Conservation (phyloP, 257 asterid species). For the Lithospermum erythrorhizon region DNA sequence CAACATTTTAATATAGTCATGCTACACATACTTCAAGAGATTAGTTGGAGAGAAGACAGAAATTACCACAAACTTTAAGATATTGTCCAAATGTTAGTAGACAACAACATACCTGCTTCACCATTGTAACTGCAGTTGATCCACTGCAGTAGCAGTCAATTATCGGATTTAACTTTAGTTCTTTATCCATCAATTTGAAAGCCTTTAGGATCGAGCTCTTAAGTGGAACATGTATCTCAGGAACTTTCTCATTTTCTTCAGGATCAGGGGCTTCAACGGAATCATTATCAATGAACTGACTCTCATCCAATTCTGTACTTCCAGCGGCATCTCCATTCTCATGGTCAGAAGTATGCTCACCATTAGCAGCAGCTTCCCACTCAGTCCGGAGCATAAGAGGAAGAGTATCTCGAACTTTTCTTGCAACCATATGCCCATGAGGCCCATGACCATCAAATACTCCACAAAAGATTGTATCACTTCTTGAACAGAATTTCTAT, state of each 20-base stretch:
- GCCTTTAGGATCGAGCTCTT: conserved; percentile 77
- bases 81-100: not conserved
- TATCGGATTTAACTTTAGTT: conserved; percentile 77
- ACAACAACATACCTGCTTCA: conserved; percentile 56
- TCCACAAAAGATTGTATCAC: conserved; percentile 77
- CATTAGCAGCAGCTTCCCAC: conserved; percentile 16
- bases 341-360: conserved; percentile 22
- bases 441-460: conserved; percentile 98
- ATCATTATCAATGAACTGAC: conserved; percentile 68
- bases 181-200: conserved; percentile 89
- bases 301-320: conserved; percentile 54
- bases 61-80: not conserved
- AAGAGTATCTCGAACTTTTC: conserved; percentile 76
- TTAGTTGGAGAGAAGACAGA: too few species aligned
- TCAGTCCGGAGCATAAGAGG: conserved; percentile 60
- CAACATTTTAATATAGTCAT: not conserved
- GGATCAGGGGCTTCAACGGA: conserved; percentile 52
- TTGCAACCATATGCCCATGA: conserved; percentile 90
- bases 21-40: not conserved
- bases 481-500: conserved; percentile 63
- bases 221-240: conserved; percentile 60
- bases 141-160: conserved; percentile 98
- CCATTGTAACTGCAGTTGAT: conserved; percentile 79
- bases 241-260: conserved; percentile 60
- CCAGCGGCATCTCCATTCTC: conserved; percentile 38